Evolutionary conservation across 805 yeast genomes (phyloP).

Genomic region (Kodamaea neixiangensis): DNA sequence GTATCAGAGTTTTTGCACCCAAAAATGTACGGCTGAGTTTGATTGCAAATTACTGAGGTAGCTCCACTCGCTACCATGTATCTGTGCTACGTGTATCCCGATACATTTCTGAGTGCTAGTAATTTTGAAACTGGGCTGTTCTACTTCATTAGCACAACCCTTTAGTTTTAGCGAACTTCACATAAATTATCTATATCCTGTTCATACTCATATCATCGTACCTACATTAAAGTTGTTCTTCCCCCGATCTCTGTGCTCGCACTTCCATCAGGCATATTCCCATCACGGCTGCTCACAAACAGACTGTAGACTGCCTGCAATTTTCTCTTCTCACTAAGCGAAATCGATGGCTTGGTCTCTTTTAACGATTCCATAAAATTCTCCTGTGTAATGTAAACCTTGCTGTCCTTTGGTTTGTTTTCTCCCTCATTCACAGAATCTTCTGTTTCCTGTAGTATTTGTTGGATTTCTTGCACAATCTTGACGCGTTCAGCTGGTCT

Average conservation of each 20-base stretch:
- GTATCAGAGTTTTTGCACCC: neutral
- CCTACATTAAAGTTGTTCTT: slow-evolving; percentile 75
- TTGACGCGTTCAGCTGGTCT: slow-evolving; percentile 44
- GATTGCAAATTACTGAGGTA: neutral
- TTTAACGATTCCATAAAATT: slow-evolving; percentile 64
- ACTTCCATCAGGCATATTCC: slow-evolving; percentile 84
- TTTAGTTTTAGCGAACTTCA: too few species aligned
- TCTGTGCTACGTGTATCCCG: too few species aligned
- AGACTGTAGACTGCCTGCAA: slow-evolving; percentile 64
- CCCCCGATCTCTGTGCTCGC: slow-evolving; percentile 84
- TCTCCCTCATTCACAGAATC: slow-evolving; percentile 8
- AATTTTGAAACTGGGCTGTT: too few species aligned
- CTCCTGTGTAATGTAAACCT: slow-evolving; percentile 48
- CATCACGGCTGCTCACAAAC: slow-evolving; percentile 77
- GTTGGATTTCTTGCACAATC: slow-evolving; percentile 45
- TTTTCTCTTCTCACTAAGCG: slow-evolving; percentile 66
- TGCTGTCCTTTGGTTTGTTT: slow-evolving; percentile 14
- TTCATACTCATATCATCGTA: neutral
- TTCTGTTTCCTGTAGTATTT: slow-evolving; percentile 26
- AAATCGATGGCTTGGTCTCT: slow-evolving; percentile 90
- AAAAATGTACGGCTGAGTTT: neutral
- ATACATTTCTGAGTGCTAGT: too few species aligned
- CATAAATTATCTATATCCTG: too few species aligned
- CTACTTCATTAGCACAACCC: too few species aligned
- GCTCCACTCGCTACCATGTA: too few species aligned